phyloP scores from a whole-genome alignment of 164 flowering plant species.

The Warburgia ugandensis region DNA sequence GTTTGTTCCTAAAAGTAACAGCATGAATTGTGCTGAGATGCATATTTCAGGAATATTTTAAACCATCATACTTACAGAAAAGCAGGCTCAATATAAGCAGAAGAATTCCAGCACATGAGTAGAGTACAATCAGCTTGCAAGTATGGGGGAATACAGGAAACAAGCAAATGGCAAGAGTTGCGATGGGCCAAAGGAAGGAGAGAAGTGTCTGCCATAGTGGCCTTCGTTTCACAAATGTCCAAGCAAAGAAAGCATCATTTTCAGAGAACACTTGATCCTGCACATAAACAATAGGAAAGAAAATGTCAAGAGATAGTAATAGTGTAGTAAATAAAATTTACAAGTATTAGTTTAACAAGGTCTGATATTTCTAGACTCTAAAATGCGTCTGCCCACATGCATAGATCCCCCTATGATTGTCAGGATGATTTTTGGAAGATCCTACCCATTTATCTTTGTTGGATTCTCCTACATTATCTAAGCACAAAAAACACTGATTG shows the following conservation, averaged over 20 bases:
- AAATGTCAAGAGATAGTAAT: not conserved
- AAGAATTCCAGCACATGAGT: constrained; percentile 83
- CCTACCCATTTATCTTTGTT: no score
- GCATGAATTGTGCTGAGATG: no score
- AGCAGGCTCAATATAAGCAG: constrained; percentile 64
- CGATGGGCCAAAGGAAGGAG: constrained; percentile 87
- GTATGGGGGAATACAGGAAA: constrained; percentile 94
- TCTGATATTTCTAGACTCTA: no score
- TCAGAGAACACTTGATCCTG: constrained; percentile 94
- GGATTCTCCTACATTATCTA: no score
- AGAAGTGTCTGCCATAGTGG: constrained; percentile 98
- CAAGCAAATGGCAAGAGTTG: constrained; percentile 96
- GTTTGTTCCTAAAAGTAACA: no score
- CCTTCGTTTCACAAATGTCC: constrained; percentile 77
- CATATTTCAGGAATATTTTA: no score
- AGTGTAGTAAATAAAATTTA: no score
- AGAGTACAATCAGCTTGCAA: constrained; percentile 75
- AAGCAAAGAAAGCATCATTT: constrained; percentile 93
- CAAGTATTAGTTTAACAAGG: no score
- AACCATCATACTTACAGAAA: constrained; percentile 60
- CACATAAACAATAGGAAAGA: constrained; percentile 14
- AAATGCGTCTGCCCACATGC: no score
- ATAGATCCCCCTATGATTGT: no score
- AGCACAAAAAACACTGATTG: no score
- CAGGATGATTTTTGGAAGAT: no score